Evolutionary conservation across 176 grass and related monocot species (phyloP).

Genomic region (Carex cristatella): DNA sequence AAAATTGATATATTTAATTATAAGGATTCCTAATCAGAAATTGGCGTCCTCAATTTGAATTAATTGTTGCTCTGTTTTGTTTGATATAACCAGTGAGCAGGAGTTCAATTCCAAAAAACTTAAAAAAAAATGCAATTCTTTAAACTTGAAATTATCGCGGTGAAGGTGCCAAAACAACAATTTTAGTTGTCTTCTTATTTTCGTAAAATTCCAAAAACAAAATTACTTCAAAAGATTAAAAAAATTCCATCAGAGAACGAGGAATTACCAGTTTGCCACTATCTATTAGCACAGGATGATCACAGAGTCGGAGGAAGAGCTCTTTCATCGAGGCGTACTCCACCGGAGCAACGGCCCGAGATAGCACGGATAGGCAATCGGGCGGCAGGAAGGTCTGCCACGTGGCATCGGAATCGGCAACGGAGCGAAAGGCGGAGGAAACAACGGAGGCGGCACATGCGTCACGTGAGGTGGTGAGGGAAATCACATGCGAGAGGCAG

Average conservation of each 20-base stretch:
- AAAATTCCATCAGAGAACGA: too few species aligned
- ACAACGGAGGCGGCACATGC: conserved; percentile 27
- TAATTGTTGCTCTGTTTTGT: background rate
- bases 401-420: conserved; percentile 33
- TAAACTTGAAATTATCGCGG: background rate
- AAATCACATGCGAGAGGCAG: conserved; percentile 32
- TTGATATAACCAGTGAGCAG: background rate
- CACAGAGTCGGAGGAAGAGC: conserved; percentile 33
- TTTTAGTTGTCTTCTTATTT: background rate
- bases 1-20: background rate
- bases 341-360: conserved; percentile 14
- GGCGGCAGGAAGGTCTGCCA: conserved; percentile 33
- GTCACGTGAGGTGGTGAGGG: conserved; percentile 31
- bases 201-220: background rate
- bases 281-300: conserved; percentile 34
- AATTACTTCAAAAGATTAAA: too few species aligned
- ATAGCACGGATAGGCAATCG: background rate
- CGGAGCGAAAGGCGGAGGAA: conserved; percentile 20
- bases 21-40: background rate
- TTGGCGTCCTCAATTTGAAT: background rate
- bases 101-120: background rate
- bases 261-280: conserved; percentile 28
- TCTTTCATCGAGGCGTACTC: conserved; percentile 19
- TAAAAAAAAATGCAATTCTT: background rate
- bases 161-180: background rate